These are phyloP conservation scores for Hortiboletus flavorubellus DNA, from an alignment of 768 basidiomycete genomes.

Conservation along the genomic window DNA sequence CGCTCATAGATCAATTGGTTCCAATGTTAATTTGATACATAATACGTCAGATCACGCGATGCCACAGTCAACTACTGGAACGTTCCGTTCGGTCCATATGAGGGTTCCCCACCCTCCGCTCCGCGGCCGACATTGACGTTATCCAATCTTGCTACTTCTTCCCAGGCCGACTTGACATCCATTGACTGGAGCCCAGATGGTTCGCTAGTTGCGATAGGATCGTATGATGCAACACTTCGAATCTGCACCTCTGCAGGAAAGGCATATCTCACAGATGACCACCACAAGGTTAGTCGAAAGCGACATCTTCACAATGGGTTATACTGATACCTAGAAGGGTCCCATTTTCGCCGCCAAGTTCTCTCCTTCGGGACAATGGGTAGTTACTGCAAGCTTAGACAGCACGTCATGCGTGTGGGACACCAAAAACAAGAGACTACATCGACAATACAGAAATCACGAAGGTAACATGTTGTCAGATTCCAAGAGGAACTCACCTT, in stretches of 20 bases:
- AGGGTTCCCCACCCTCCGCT: slow-evolving; percentile 13
- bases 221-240: slow-evolving; percentile 70
- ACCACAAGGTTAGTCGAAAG: slow-evolving; percentile 55
- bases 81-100: slow-evolving; percentile 41
- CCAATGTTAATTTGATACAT: slow-evolving; percentile 3
- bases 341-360: slow-evolving; percentile 80
- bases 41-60: slow-evolving; percentile 61
- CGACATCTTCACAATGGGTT: background rate
- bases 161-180: slow-evolving; percentile 65
- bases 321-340: slow-evolving; percentile 47
- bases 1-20: background rate
- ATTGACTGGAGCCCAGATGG: slow-evolving; percentile 78
- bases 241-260: slow-evolving; percentile 62
- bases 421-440: slow-evolving; percentile 54
- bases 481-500: background rate
- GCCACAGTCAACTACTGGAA: slow-evolving; percentile 73
- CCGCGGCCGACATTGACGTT: slow-evolving; percentile 41
- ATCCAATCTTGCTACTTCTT: slow-evolving; percentile 44
- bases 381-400: slow-evolving; percentile 76
- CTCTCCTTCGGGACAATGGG: slow-evolving; percentile 68
- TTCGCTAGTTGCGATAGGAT: slow-evolving; percentile 70
- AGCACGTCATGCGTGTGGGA: slow-evolving; percentile 79
- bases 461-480: slow-evolving; percentile 43
- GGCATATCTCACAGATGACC: slow-evolving; percentile 56
- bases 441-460: slow-evolving; percentile 64